Evolutionary conservation across 768 basidiomycete genomes (phyloP), one percentile per base, ranked within the genome.

Genomic region (Boletus subparvulus): DNA sequence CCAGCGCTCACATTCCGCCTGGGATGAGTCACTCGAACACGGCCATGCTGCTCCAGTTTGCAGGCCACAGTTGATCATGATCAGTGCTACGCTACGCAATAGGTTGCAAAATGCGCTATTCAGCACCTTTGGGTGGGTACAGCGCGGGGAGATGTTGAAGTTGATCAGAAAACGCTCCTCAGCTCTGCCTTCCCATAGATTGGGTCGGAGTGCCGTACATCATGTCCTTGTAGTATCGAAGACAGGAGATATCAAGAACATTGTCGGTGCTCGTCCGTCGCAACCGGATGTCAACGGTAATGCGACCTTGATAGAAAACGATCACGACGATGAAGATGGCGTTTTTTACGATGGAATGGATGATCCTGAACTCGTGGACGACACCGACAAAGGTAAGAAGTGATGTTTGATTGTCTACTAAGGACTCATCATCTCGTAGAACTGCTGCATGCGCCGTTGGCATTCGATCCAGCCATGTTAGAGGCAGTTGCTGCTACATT

Each of bases 401-500:
- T 9, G 1, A 21, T 41, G 30, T 19, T 52, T 33, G 45, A 16
- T 30, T 17, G 26, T 43, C 41, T 42, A 16, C 36, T 8, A 19
- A 13, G 24, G 41, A 24, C 57, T 72, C 12, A 68, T 21, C 40
- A 6, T 28, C n/a, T 19, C 16, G 45, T 65, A 86, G 85, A 77
- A 62, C 74, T 80, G 63, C 60, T 67, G 16, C 71, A 67, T 36
- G 78, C 76, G 3, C 71, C 78, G 39, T 81, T 85, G 37, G 80
- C 82, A 16, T 80, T 87, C 60, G 80, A 83, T 63, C 76, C 80
- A 7, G 74, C 77, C 58, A 71, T 77, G 33, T 65, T 91, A 61
- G 90, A 92, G 66, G 85, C 85, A 3, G 78, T 92, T 47, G 89
- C 86, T 6, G 79, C 82, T 11, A 77, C 78, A 5, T 87, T 92